Conservation (phyloP, 2,329 filamentous ascomycete genomes). For the Colletotrichum neosansevieriae region DNA sequence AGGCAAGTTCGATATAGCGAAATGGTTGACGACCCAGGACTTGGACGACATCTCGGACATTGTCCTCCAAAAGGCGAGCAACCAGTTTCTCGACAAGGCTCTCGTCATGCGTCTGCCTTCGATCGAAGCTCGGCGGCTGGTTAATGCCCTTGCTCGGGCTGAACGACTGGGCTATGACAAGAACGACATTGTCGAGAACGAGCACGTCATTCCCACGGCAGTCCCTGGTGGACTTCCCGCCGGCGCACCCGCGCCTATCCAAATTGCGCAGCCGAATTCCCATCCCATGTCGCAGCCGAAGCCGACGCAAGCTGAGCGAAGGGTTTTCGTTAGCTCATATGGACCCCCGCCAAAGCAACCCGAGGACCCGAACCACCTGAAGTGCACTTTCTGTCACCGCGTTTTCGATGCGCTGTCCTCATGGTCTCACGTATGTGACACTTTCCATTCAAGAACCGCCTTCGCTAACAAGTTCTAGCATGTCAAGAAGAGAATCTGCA, state of each 20-base stretch:
- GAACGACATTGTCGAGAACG: constrained; percentile 62
- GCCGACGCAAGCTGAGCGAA: neutral
- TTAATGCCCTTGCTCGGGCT: constrained; percentile 68
- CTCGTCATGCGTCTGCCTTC: constrained; percentile 64
- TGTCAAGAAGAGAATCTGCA: constrained; percentile 51
- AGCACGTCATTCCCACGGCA: constrained; percentile 53
- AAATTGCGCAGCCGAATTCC: too few species aligned
- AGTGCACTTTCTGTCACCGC: constrained; percentile 40
- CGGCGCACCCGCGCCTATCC: neutral
- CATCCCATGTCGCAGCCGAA: neutral
- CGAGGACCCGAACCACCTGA: neutral
- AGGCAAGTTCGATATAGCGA: constrained; percentile 56
- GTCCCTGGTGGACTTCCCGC: constrained; percentile 1
- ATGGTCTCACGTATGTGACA: constrained; percentile 35
- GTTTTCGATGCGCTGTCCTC: constrained; percentile 35
- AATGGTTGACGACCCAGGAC: constrained; percentile 54
- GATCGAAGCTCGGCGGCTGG: constrained; percentile 65
- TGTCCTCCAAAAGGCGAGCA: constrained; percentile 60
- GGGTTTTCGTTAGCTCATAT: neutral
- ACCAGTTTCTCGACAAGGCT: constrained; percentile 64
- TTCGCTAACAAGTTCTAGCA: constrained; percentile 47
- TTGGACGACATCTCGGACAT: constrained; percentile 59
- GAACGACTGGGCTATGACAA: constrained; percentile 69
- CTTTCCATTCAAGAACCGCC: neutral
- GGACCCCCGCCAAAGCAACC: neutral